Base-by-base conservation (phyloP, 495 filamentous ascomycete genomes). In the Hypoxylon fragiforme region DNA sequence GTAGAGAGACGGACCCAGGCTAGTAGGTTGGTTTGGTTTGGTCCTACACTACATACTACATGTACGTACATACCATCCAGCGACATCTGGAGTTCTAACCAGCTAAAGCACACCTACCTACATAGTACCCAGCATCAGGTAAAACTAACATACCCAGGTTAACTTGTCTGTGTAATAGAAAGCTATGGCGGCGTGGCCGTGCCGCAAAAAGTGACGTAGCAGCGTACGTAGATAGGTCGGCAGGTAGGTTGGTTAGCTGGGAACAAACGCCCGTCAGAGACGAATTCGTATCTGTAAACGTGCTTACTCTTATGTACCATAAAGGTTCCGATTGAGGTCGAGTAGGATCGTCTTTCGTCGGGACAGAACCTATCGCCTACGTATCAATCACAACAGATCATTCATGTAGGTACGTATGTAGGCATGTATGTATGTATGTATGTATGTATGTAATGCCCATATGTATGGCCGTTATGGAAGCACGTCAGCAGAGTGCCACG, bases 191-290 rank as follows among this genome's bases (percentile, higher is more conserved):
- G 58, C 46, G 48, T 52, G 41, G 31, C 58, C 46, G 52, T 49
- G 58, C 58, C 58, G 53, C 52, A 51, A 8, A n/a, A 52, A 56
- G 58, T 62, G 52, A 62, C 58, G 58, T 62, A 62, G 47, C 38
- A 28, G 24, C 24, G 9, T 28, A 28, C 4, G n/a, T n/a, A n/a
- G n/a, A n/a, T n/a, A n/a, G n/a, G n/a, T n/a, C 24, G 9, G 24
- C 24, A 28, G 24, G 24, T 28, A 28, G 24, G 24, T 28, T 28
- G 24, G 9, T 9, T 28, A 4, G 24, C 24, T 28, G 39, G 47
- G 52, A 36, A 56, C 52, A 62, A 52, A 51, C 51, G 52, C 52
- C 40, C 52, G 51, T 62, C 58, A 62, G 55, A 37, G n/a, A 15
- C 30, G 37, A 44, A 50, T 35, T 51, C n/a, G 56, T 49, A 21